Conservation (phyloP, 2,329 filamentous ascomycete species). For the Davidsoniella neocaledoniae region DNA sequence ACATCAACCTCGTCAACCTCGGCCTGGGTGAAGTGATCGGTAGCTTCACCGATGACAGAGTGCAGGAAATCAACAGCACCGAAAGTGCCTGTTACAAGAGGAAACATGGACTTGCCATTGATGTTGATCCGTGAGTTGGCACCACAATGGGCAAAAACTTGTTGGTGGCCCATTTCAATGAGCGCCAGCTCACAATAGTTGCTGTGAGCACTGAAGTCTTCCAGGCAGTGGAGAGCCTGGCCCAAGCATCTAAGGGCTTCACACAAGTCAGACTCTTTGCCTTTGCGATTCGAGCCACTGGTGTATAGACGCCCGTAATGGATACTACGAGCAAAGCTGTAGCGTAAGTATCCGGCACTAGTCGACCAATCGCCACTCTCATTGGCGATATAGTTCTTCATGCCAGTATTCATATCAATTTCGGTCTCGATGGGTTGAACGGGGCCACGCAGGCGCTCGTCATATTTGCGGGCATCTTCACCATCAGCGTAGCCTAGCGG, state of each 20-base stretch:
- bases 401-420: slow-evolving; percentile 63
- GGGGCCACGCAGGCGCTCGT: slow-evolving; percentile 65
- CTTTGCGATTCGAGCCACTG: slow-evolving; percentile 36
- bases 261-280: slow-evolving; percentile 61
- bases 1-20: slow-evolving; percentile 69
- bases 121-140: slow-evolving; percentile 46
- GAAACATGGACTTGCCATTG: slow-evolving; percentile 44
- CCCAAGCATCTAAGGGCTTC: slow-evolving; percentile 64
- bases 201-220: slow-evolving; percentile 67
- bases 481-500: slow-evolving; percentile 67
- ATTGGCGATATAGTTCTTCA: slow-evolving; percentile 99
- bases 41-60: slow-evolving; percentile 57
- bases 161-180: slow-evolving; percentile 49
- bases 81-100: slow-evolving; percentile 59
- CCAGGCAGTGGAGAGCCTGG: slow-evolving; percentile 60
- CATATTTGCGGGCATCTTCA: slow-evolving; percentile 62
- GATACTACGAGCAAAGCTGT: slow-evolving; percentile 56
- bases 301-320: slow-evolving; percentile 65
- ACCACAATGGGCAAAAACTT: slow-evolving; percentile 64
- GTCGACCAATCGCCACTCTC: slow-evolving; percentile 79
- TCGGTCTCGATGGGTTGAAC: slow-evolving; percentile 55
- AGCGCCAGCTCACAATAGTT: slow-evolving; percentile 70
- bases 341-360: slow-evolving; percentile 68
- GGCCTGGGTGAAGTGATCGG: slow-evolving; percentile 70
- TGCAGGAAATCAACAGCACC: slow-evolving; percentile 74